These are phyloP conservation scores for Torulaspora indica DNA, from an alignment of 805 yeast genomes.

Conservation along the genomic window DNA sequence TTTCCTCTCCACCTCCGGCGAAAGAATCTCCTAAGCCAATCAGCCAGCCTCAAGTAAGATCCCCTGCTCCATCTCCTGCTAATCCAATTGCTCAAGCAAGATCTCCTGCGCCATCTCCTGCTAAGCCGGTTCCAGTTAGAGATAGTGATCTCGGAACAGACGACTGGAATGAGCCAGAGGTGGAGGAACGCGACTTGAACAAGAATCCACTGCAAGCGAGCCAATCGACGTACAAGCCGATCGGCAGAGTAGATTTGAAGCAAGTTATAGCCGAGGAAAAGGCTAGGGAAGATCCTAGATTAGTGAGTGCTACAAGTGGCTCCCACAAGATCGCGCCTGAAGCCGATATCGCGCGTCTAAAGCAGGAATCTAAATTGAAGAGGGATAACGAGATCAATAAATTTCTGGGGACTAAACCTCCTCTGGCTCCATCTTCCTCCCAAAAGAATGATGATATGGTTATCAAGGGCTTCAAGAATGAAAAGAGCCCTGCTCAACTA, in stretches of 20 bases:
- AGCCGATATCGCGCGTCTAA: constrained; percentile 36
- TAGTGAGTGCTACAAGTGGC: constrained; percentile 26
- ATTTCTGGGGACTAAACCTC: constrained; percentile 37
- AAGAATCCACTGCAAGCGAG: constrained; percentile 43
- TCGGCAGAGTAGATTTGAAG: constrained; percentile 54
- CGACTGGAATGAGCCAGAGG: constrained; percentile 45
- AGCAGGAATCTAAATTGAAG: constrained; percentile 34
- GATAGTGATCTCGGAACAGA: constrained; percentile 34
- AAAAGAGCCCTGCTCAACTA: constrained; percentile 89
- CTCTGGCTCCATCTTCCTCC: constrained; percentile 19
- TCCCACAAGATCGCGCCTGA: constrained; percentile 25
- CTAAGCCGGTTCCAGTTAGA: constrained; percentile 15
- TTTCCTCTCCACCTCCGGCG: constrained; percentile 18
- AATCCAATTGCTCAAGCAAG: constrained; percentile 19
- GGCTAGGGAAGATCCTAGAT: constrained; percentile 42
- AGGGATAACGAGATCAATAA: constrained; percentile 37
- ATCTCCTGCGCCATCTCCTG: constrained; percentile 7
- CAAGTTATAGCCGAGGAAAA: constrained; percentile 42
- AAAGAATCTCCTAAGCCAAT: constrained; percentile 20
- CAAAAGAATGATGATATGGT: constrained; percentile 37
- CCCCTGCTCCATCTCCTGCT: constrained; percentile 7
- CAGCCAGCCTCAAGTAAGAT: constrained; percentile 17
- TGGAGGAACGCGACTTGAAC: constrained; percentile 46
- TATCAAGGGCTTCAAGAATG: constrained; percentile 60
- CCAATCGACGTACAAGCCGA: constrained; percentile 53